Conservation (phyloP, 2,329 filamentous ascomycete species). For the Thielaviopsis musarum region DNA sequence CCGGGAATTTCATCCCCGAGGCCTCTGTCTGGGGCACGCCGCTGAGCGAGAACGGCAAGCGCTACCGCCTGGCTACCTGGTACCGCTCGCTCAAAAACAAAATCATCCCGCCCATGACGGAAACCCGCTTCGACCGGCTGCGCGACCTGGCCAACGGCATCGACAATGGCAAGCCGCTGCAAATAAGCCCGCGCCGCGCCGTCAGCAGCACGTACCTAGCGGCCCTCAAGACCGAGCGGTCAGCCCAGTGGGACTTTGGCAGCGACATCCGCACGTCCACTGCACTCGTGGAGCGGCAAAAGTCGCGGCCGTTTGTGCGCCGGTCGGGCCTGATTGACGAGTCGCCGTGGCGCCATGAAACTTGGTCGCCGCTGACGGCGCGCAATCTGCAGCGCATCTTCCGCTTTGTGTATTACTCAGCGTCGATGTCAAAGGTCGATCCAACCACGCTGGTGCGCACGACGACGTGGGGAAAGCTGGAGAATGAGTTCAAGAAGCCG, state of each 20-base stretch:
- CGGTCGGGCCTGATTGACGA: conserved; percentile 5
- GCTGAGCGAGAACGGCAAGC: conserved; percentile 6
- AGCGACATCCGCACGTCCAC: conserved; percentile 2
- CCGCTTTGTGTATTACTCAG: conserved; percentile 9
- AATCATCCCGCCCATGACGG: conserved; percentile 25
- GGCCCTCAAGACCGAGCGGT: not conserved
- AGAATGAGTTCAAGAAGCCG: not conserved
- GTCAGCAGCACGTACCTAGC: not conserved
- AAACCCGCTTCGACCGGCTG: conserved; percentile 2
- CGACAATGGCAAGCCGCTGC: conserved; percentile 7
- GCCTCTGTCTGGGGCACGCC: conserved; percentile 34
- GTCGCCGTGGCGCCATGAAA: conserved; percentile 1
- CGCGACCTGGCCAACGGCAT: conserved; percentile 5
- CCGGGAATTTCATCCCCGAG: conserved; percentile 22
- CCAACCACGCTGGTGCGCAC: not conserved
- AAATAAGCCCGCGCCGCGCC: conserved; percentile 2
- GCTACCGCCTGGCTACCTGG: conserved; percentile 18
- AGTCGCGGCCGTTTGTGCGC: conserved; percentile 8
- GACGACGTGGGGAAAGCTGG: conserved; percentile 7
- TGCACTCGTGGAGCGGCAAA: conserved; percentile 5
- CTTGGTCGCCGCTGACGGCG: conserved; percentile 7
- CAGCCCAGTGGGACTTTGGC: conserved; percentile 4
- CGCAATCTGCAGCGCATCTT: conserved; percentile 10
- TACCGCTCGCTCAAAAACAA: conserved; percentile 30
- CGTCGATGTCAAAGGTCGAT: conserved; percentile 8